Base-by-base conservation (phyloP, 169 alveolate genomes). In the Perkinsus marinus region DNA sequence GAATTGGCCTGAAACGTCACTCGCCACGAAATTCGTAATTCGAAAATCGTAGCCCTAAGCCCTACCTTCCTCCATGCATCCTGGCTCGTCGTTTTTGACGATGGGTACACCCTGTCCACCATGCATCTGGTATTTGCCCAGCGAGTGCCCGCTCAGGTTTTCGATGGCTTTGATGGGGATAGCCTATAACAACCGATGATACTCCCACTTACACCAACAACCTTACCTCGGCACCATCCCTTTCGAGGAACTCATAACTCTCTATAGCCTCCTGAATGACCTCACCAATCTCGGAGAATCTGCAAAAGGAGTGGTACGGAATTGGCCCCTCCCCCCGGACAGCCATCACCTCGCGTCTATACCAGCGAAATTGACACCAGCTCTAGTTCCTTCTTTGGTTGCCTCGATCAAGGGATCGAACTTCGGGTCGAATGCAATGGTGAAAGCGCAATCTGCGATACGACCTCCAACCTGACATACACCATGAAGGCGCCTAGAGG, bases 371-470 rank as follows among this genome's bases (percentile, higher is more conserved):
- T 96, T 97, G 41, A 99, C 94, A 37, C 99, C 99, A n/a, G 98
- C 96, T 94, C 98, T 97, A 43, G 99, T 99, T 17, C 99, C 99
- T 41, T 99, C 99, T 94, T 98, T 98, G 9, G 99, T 98, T n/a
- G 99, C 99, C 95, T 95, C 94, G 89, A 97, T 93, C 91, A 97
- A 94, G 92, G 94, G 95, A 92, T 97, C 99, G 93, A 94, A 98
- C 93, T 92, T 95, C 39, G 98, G 98, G 93, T 98, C 97, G 92
- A 95, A 95, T 43, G 96, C 96, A n/a, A 98, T 97, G 26, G 99
- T 98, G 95, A 98, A 99, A 38, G 99, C 99, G 95, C 99, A 97
- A 95, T 99, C 99, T 69, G 99, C 98, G 91, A 99, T 98, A 92
- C 98, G 96, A 0, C 99, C 99, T 93, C 98, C 98, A 30, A 57